A percentile compares a stretch with the other conserved stretches of the same genome.
Conservation (phyloP, 305 asterid genomes). For the Fraxinus xanthoxyloides region DNA sequence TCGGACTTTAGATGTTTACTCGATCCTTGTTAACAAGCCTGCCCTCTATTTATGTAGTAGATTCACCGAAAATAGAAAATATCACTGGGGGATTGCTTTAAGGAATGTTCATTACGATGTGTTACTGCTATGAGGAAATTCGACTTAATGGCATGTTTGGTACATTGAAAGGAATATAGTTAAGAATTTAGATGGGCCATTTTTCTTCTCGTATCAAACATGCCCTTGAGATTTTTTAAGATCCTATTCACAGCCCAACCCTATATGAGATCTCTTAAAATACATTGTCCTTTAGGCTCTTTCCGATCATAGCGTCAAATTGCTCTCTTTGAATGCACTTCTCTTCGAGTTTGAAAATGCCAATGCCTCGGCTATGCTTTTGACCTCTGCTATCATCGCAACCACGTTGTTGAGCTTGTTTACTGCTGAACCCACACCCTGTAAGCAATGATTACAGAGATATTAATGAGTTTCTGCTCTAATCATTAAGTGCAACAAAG, state of each 20-base stretch:
- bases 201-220: neutral
- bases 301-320: constrained; percentile 31
- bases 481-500: neutral
- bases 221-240: neutral
- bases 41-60: neutral
- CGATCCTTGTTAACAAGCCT: neutral
- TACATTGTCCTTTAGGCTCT: neutral
- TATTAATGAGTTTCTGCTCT: neutral
- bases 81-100: constrained; percentile 2
- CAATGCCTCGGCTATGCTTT: constrained; percentile 61
- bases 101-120: constrained; percentile 24
- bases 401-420: constrained; percentile 85
- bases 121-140: constrained; percentile 6
- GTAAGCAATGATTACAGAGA: neutral
- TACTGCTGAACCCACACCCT: constrained; percentile 91
- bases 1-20: neutral
- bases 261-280: neutral
- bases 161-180: neutral
- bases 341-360: constrained; percentile 26
- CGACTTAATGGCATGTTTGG: neutral
- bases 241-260: neutral
- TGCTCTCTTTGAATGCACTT: constrained; percentile 30
- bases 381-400: constrained; percentile 92
- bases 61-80: neutral
- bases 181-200: neutral